Conservation (phyloP, 1,139 yeast genomes). For the Wickerhamomyces sp. region DNA sequence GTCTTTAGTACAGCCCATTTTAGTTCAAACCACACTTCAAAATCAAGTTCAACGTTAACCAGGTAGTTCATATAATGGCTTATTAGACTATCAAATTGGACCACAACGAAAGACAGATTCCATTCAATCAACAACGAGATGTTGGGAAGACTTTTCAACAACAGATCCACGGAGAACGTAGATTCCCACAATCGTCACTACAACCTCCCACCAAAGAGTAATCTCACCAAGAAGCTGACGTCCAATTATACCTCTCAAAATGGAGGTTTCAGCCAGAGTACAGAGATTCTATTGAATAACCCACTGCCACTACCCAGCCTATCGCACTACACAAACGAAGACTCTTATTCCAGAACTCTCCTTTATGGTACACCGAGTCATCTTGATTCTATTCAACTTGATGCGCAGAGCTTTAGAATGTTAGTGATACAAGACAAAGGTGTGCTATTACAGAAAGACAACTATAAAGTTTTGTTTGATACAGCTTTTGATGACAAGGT, state of each 20-base stretch:
- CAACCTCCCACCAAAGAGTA: background rate
- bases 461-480: conserved; percentile 29
- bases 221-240: background rate
- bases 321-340: conserved; percentile 14
- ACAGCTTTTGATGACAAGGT: conserved; percentile 19
- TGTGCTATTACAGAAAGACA: conserved; percentile 29
- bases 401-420: conserved; percentile 25
- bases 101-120: too few species aligned
- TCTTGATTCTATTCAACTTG: conserved; percentile 5
- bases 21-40: too few species aligned
- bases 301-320: too few species aligned
- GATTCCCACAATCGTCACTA: background rate
- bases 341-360: conserved; percentile 20
- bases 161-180: conserved; percentile 2
- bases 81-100: background rate
- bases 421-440: conserved; percentile 32
- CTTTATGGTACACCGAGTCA: conserved; percentile 21
- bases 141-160: conserved; percentile 7
- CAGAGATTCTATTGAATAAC: too few species aligned
- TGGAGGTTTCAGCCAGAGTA: too few species aligned
- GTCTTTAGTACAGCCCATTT: too few species aligned
- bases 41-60: too few species aligned
- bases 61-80: background rate
- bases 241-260: background rate
- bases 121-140: too few species aligned